Percentiles rank a stretch among this genome's conserved stretches.
These are phyloP conservation scores for Populus tomentosa DNA, from an alignment of 441 rosid genomes.

Conservation along the genomic window DNA sequence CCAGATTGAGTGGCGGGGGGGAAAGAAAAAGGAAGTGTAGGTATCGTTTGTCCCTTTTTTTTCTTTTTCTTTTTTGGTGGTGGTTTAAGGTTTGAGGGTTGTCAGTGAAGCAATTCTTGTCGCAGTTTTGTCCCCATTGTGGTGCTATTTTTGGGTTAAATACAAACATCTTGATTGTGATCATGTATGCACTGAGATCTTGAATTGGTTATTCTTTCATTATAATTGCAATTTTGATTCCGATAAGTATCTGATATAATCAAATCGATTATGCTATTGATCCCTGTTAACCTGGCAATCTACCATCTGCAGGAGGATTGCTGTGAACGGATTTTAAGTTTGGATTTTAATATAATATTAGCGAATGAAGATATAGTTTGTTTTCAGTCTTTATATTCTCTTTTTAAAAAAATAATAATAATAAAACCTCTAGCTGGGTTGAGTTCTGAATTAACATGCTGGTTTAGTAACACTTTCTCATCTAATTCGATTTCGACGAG, in stretches of 20 bases:
- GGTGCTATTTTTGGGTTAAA: neutral
- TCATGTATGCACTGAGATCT: slow-evolving; percentile 28
- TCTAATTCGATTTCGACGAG: neutral
- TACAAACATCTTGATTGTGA: slow-evolving; percentile 20
- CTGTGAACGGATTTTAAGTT: neutral
- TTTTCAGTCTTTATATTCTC: too few relatives aligned
- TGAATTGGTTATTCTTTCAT: slow-evolving; percentile 44
- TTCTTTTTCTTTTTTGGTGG: neutral
- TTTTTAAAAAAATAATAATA: too few relatives aligned
- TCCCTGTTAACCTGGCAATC: neutral
- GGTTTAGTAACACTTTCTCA: neutral
- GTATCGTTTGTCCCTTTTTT: slow-evolving; percentile 1
- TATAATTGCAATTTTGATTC: slow-evolving; percentile 18
- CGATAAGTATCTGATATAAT: too few relatives aligned
- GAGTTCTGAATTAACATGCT: neutral
- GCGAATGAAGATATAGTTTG: too few relatives aligned
- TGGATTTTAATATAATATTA: too few relatives aligned
- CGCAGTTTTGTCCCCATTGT: slow-evolving; percentile 42
- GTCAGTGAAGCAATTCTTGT: slow-evolving; percentile 29
- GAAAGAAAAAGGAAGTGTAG: slow-evolving; percentile 15
- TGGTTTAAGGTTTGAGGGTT: slow-evolving; percentile 18
- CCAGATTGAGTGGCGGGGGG: slow-evolving; percentile 11
- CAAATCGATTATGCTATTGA: neutral
- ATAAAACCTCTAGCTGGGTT: neutral
- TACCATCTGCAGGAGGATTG: neutral